These are phyloP conservation scores for Wickerhamiella australiensis DNA, from an alignment of 805 yeast species.

Conservation along the genomic window DNA sequence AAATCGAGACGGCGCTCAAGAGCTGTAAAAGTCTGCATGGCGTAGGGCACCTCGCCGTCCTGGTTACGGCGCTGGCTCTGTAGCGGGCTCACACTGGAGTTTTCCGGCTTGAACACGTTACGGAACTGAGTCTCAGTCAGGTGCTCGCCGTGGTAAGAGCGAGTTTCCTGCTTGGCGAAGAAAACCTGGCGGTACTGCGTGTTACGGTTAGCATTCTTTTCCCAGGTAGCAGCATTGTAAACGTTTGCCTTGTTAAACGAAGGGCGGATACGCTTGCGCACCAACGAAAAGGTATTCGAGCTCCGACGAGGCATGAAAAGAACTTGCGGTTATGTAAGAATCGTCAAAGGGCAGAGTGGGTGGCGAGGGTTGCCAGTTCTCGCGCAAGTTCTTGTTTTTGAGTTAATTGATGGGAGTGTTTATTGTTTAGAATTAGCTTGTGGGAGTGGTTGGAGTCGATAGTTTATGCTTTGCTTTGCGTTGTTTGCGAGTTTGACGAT, in stretches of 20 bases:
- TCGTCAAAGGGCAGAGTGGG: neutral
- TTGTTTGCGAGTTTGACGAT: too few species aligned
- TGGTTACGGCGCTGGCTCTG: constrained; percentile 43
- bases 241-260: constrained; percentile 86
- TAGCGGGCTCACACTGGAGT: constrained; percentile 78
- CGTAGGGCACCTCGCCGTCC: constrained; percentile 52
- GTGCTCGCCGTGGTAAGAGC: constrained; percentile 94
- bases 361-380: too few species aligned
- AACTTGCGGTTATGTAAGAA: neutral
- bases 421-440: too few species aligned
- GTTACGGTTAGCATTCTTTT: constrained; percentile 30
- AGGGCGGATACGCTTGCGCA: constrained; percentile 46
- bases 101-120: constrained; percentile 48
- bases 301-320: constrained; percentile 24
- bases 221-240: constrained; percentile 73
- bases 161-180: constrained; percentile 78
- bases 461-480: too few species aligned
- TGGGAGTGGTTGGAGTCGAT: too few species aligned
- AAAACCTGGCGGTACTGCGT: constrained; percentile 88
- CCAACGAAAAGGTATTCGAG: constrained; percentile 27
- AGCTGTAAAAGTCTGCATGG: constrained; percentile 77
- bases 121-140: constrained; percentile 76
- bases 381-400: too few species aligned
- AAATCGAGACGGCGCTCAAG: constrained; percentile 81
- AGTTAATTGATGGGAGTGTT: too few species aligned